Percentiles rank a stretch among this genome's conserved stretches.
These are phyloP conservation scores for Ganoderma sinense DNA, from an alignment of 1,284 basidiomycete species.

Conservation along the genomic window DNA sequence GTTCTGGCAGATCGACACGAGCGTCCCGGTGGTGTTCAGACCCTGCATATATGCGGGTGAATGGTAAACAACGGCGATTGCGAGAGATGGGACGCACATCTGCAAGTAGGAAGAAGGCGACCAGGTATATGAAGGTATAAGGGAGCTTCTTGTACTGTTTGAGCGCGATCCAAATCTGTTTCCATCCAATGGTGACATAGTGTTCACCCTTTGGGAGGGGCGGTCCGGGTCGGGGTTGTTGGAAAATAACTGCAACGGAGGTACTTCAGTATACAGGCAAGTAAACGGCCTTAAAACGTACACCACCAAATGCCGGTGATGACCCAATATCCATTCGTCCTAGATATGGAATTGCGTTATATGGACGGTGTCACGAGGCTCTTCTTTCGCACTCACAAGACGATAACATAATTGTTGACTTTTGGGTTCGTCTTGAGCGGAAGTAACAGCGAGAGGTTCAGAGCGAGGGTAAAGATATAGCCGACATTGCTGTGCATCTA, in stretches of 20 bases:
- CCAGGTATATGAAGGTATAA: constrained; percentile 79
- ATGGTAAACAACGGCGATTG: background rate
- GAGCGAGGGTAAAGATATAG: constrained; percentile 68
- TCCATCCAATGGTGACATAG: constrained; percentile 84
- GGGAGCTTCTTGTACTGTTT: constrained; percentile 78
- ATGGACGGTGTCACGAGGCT: no score
- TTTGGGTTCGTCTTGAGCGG: constrained; percentile 69
- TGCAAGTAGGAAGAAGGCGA: constrained; percentile 80
- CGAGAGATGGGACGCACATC: constrained; percentile 54
- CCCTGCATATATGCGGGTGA: constrained; percentile 51
- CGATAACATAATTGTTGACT: constrained; percentile 77
- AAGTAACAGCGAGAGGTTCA: constrained; percentile 80
- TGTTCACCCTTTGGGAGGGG: constrained; percentile 73
- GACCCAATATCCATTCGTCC: constrained; percentile 80
- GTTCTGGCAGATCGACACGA: constrained; percentile 82
- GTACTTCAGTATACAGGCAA: background rate
- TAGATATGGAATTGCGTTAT: constrained; percentile 38
- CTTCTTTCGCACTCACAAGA: constrained; percentile 52
- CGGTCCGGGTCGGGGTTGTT: constrained; percentile 79
- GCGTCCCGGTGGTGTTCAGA: constrained; percentile 80
- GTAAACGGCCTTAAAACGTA: constrained; percentile 43
- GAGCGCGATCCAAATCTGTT: constrained; percentile 78
- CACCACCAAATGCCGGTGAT: constrained; percentile 84
- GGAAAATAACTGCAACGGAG: constrained; percentile 67
- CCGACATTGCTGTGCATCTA: constrained; percentile 82